Evolutionary conservation across 768 basidiomycete species (phyloP).

Genomic region (Lepiota venenata): DNA sequence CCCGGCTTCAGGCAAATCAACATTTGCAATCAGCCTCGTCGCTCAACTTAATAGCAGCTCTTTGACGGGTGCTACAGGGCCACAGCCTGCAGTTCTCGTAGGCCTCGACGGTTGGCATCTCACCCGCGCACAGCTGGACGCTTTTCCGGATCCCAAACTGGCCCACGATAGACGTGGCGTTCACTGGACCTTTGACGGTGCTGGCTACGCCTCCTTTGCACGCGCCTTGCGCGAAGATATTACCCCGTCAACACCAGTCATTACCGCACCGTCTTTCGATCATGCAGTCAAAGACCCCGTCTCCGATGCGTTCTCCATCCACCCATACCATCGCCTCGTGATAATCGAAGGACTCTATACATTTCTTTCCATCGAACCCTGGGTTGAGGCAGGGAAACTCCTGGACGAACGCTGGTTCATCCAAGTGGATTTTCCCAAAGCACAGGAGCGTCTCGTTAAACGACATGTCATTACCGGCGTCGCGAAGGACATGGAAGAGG

Average conservation of each 20-base stretch:
- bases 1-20: slow-evolving; percentile 88
- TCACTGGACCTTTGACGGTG: slow-evolving; percentile 89
- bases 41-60: slow-evolving; percentile 44
- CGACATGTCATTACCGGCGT: slow-evolving; percentile 82
- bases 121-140: slow-evolving; percentile 72
- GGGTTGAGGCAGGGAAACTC: slow-evolving; percentile 59
- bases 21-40: slow-evolving; percentile 60
- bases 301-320: slow-evolving; percentile 53
- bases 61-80: slow-evolving; percentile 18
- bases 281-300: slow-evolving; percentile 87
- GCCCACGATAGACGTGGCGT: slow-evolving; percentile 82
- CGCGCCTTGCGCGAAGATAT: slow-evolving; percentile 39
- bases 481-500: slow-evolving; percentile 59
- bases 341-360: slow-evolving; percentile 91
- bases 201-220: slow-evolving; percentile 69
- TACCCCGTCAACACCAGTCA: slow-evolving; percentile 17
- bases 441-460: slow-evolving; percentile 55
- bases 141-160: slow-evolving; percentile 68
- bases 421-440: slow-evolving; percentile 51
- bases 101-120: slow-evolving; percentile 94
- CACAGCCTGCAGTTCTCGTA: slow-evolving; percentile 55
- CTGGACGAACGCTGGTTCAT: slow-evolving; percentile 84
- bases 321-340: slow-evolving; percentile 68
- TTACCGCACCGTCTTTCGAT: slow-evolving; percentile 80
- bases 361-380: slow-evolving; percentile 69